A percentile compares a stretch with the other conserved stretches of the same genome.
Evolutionary conservation across 257 asterid species (phyloP).

Genomic region (Solanum acaule): DNA sequence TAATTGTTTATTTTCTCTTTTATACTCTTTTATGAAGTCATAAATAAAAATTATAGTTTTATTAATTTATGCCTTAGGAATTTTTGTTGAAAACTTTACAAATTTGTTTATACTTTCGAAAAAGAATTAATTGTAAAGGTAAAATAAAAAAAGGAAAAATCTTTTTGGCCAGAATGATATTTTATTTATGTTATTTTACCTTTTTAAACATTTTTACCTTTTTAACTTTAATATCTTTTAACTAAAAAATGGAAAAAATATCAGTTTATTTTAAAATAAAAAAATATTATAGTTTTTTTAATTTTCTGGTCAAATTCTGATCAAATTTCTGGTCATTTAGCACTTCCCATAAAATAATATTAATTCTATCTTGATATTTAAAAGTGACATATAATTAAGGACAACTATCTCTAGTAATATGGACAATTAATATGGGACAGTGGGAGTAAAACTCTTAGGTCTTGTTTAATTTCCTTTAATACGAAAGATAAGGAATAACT

Average conservation of each 20-base stretch:
- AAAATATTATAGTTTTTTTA: too few species aligned
- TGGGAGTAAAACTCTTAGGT: not conserved
- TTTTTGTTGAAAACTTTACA: not conserved
- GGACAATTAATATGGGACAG: not conserved
- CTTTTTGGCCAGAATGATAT: too few species aligned
- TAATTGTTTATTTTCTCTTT: too few species aligned
- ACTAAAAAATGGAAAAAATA: too few species aligned
- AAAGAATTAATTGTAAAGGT: not conserved
- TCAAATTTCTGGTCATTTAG: too few species aligned
- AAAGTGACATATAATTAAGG: not conserved
- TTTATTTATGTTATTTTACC: too few species aligned
- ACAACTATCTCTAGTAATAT: not conserved
- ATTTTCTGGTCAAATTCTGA: too few species aligned
- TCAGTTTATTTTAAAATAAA: too few species aligned
- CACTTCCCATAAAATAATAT: too few species aligned
- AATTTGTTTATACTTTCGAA: not conserved
- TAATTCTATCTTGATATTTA: not conserved
- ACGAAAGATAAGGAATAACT: not conserved
- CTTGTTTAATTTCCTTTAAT: not conserved
- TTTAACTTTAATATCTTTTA: too few species aligned
- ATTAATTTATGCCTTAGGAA: not conserved
- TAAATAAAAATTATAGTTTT: not conserved
- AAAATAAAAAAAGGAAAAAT: not conserved
- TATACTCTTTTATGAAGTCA: too few species aligned
- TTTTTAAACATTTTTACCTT: too few species aligned